Evolutionary conservation across 2,329 filamentous ascomycete species (phyloP).

Genomic region (Zymoseptoria crescenta): DNA sequence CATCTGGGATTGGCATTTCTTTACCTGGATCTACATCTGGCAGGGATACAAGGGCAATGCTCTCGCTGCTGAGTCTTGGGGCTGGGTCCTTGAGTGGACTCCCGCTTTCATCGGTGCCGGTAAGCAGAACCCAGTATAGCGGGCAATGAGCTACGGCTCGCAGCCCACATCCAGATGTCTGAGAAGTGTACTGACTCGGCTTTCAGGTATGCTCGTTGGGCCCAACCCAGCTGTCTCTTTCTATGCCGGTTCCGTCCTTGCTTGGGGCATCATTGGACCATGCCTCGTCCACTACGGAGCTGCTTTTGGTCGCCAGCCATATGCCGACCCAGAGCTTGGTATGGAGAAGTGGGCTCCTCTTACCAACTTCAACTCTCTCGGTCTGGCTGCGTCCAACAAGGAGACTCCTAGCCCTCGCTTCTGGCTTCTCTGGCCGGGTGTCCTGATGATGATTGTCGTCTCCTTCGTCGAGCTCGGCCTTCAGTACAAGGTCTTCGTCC

Average conservation of each 20-base stretch:
- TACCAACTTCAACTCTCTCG: conserved; percentile 35
- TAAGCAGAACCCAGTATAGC: too few species aligned
- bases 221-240: conserved; percentile 53
- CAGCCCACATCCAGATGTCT: too few species aligned
- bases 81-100: conserved; percentile 53
- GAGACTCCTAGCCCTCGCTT: conserved; percentile 42
- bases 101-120: conserved; percentile 53
- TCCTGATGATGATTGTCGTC: conserved; percentile 44
- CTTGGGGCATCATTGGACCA: conserved; percentile 53
- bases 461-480: conserved; percentile 37
- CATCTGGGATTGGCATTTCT: conserved; percentile 41
- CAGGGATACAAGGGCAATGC: conserved; percentile 44
- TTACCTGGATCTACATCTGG: conserved; percentile 49
- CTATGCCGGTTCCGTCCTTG: conserved; percentile 48
- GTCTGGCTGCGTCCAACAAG: conserved; percentile 30
- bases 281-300: conserved; percentile 46
- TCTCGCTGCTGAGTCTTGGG: conserved; percentile 52
- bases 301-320: conserved; percentile 36
- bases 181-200: conserved; percentile 16
- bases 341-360: conserved; percentile 36
- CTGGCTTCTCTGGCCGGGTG: conserved; percentile 48
- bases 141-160: too few species aligned
- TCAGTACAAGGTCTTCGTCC: conserved; percentile 35
- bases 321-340: conserved; percentile 1
- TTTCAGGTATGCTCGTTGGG: conserved; percentile 44